Evolutionary conservation across 1,139 yeast species (phyloP), one percentile per base, ranked within the genome.

Genomic region (Kodamaea sp.): DNA sequence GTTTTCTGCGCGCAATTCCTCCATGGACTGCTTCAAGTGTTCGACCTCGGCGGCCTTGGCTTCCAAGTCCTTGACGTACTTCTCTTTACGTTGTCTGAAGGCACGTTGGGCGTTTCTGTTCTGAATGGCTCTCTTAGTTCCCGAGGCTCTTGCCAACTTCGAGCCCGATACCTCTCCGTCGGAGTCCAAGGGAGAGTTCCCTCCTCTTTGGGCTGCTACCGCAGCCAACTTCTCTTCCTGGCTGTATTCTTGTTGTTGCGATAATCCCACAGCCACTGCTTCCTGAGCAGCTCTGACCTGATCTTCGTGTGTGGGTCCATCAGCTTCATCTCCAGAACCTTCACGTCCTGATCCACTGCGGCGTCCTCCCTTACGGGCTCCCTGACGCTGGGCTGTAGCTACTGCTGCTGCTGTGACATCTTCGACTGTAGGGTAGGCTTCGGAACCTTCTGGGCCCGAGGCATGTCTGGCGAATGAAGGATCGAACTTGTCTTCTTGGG

Each of bases 71-170:
- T 80, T 83, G 47, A 88, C 78, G 51, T 85, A 80, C 41, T 76
- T 74, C 48, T 86, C 95, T 55, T 84, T 82, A 38, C 96, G 72
- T 53, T 79, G 81, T 53, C 96, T 73, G 62, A 87, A 88, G 8
- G 95, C 95, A 47, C 86, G 76, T 60, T 88, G 96, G 1, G 96
- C 96, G 40, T 78, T 81, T 51, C 96, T 70, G 63, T 88, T 88
- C 59, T 88, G 96, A 12, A 83, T 87, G 1, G 96, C 96, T 45
- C 96, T 76, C 59, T 85, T 86, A 26, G 94, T 78, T 7, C 32
- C 31, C 8, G 38, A 30, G 12, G 34, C 38, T 7, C 44, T 24
- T 7, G 24, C 37, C 28, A 37, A 28, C 25, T 37, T 37, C 29
- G 35, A 24, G 7, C 37, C 41, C 15, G 38, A 22, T 9, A 27